These are phyloP conservation scores for Talaromyces rugulosus DNA, from an alignment of 2,329 filamentous ascomycete genomes.

Conservation along the genomic window DNA sequence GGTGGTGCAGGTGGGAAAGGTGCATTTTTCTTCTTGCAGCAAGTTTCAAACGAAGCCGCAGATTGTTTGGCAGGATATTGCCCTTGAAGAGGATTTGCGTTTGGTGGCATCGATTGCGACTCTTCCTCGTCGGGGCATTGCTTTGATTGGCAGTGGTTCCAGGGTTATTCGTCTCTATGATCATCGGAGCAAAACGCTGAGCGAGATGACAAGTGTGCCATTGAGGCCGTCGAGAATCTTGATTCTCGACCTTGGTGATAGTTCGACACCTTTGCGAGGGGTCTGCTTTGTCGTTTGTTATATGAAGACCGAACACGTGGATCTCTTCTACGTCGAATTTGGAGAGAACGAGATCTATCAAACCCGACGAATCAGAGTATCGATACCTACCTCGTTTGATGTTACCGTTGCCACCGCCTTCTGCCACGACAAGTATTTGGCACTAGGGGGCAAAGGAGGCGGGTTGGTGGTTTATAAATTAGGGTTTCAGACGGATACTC, in stretches of 20 bases:
- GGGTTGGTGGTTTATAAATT: conserved; percentile 47
- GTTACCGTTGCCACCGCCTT: conserved; percentile 49
- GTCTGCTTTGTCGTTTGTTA: conserved; percentile 27
- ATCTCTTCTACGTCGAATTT: conserved; percentile 23
- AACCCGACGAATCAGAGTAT: conserved; percentile 13
- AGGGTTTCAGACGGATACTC: conserved; percentile 12
- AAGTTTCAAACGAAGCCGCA: conserved; percentile 8
- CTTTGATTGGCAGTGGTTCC: conserved; percentile 29
- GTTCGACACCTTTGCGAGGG: conserved; percentile 2
- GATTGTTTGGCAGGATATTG: conserved; percentile 24
- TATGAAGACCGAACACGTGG: conserved; percentile 21
- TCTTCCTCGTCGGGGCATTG: conserved; percentile 26
- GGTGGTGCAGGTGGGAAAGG: conserved; percentile 28
- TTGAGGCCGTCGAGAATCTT: conserved; percentile 27
- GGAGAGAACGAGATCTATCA: conserved; percentile 24
- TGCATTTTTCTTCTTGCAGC: conserved; percentile 11
- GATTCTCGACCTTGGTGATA: conserved; percentile 15
- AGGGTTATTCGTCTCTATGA: conserved; percentile 33
- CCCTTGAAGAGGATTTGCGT: conserved; percentile 24
- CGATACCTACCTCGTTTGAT: conserved; percentile 43
- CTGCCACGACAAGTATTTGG: conserved; percentile 28
- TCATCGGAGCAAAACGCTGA: conserved; percentile 26
- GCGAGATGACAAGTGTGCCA: conserved; percentile 21
- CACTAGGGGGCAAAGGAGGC: conserved; percentile 56
- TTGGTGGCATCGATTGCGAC: conserved; percentile 28